A percentile compares a stretch with the other conserved stretches of the same genome.
These are phyloP conservation scores for Nannochloris sp. DNA, from an alignment of 139 green algal genomes.

Conservation along the genomic window DNA sequence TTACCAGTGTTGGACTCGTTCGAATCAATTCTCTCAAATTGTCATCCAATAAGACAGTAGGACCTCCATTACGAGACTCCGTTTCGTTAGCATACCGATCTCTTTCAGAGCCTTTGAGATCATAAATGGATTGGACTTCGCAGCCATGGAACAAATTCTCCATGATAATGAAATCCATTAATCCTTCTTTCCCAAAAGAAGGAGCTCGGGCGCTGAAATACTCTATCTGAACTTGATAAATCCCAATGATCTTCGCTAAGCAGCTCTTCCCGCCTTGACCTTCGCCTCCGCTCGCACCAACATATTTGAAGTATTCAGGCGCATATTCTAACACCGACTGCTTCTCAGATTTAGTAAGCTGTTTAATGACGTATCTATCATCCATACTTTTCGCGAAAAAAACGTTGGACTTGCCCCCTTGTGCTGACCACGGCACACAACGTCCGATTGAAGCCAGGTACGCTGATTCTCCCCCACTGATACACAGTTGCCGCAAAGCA, in stretches of 20 bases:
- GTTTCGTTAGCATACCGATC: constrained; percentile 40
- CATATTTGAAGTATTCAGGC: constrained; percentile 81
- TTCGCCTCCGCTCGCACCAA: constrained; percentile 36
- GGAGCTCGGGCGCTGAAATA: constrained; percentile 13
- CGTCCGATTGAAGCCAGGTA: constrained; percentile 76
- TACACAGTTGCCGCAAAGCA: constrained; percentile 58
- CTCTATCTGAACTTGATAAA: constrained; percentile 63
- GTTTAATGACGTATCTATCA: constrained; percentile 76
- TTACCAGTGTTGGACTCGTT: constrained; percentile 58
- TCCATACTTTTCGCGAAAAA: constrained; percentile 92
- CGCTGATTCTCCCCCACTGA: constrained; percentile 58
- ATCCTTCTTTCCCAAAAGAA: constrained; percentile 27
- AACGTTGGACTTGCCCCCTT: constrained; percentile 80
- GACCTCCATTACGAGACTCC: background rate
- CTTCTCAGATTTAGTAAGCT: constrained; percentile 46
- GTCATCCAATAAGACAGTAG: constrained; percentile 81
- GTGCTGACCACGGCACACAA: constrained; percentile 62
- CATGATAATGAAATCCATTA: constrained; percentile 86
- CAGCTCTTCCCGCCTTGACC: constrained; percentile 45
- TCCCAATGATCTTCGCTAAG: constrained; percentile 90
- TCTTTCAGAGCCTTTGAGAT: constrained; percentile 80
- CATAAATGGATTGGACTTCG: constrained; percentile 71
- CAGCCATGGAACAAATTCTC: constrained; percentile 92
- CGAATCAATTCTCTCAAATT: constrained; percentile 77
- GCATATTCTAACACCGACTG: constrained; percentile 81